These are phyloP conservation scores for Decorospora gaudefroyi DNA, from an alignment of 2,329 filamentous ascomycete species.

Conservation along the genomic window DNA sequence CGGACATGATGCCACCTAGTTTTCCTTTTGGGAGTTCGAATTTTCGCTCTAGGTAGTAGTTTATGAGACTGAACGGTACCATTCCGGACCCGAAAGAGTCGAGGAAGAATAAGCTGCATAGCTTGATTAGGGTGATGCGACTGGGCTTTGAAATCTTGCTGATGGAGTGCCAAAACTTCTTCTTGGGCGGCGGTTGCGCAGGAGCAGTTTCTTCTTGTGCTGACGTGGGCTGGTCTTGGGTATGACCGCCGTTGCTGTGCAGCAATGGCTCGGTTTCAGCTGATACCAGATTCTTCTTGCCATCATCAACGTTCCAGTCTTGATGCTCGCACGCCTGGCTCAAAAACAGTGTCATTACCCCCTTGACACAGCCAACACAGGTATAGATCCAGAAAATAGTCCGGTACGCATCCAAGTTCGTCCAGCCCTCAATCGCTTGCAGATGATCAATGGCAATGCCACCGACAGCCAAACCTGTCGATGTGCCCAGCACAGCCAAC, in stretches of 20 bases:
- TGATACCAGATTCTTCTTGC: constrained; percentile 8
- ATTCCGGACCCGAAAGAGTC: constrained; percentile 74
- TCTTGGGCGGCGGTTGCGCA: constrained; percentile 12
- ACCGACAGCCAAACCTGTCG: constrained; percentile 39
- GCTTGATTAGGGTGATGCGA: constrained; percentile 59
- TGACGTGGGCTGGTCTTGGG: background rate
- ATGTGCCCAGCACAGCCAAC: constrained; percentile 45
- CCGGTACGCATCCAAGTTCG: constrained; percentile 46
- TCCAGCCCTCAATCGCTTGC: constrained; percentile 42
- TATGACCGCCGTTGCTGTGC: constrained; percentile 7
- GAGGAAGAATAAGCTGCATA: constrained; percentile 69
- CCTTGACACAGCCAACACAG: constrained; percentile 48
- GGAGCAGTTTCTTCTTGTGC: constrained; percentile 23
- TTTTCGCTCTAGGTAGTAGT: constrained; percentile 64
- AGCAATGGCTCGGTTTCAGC: constrained; percentile 37
- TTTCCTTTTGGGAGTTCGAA: constrained; percentile 58
- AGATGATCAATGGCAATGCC: constrained; percentile 48
- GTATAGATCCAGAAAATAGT: constrained; percentile 53
- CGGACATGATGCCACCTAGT: constrained; percentile 60
- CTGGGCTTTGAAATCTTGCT: constrained; percentile 63
- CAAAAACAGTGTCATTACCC: constrained; percentile 46
- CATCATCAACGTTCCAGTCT: constrained; percentile 9
- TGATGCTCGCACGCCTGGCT: constrained; percentile 47
- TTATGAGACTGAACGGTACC: constrained; percentile 55
- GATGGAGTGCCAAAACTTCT: constrained; percentile 44